Evolutionary conservation across 441 rosid genomes (phyloP).

Genomic region (Pelargonium citronellum): DNA sequence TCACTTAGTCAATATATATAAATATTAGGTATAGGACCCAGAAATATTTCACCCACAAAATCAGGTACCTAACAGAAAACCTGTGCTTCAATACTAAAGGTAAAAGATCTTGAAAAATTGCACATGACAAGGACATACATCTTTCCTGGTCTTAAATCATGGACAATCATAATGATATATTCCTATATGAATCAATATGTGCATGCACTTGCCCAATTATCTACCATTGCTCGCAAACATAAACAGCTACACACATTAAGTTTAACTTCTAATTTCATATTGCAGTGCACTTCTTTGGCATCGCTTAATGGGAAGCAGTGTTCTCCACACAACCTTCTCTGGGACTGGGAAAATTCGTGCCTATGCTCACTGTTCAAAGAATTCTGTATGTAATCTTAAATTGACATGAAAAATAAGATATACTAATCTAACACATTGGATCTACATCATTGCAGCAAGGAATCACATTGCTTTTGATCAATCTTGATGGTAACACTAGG

Average conservation of each 20-base stretch:
- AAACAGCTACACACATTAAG: too few relatives aligned
- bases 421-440: constrained; percentile 18
- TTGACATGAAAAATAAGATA: background rate
- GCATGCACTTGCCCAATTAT: too few relatives aligned
- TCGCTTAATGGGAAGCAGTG: constrained; percentile 69
- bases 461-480: constrained; percentile 58
- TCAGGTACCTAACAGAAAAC: too few relatives aligned
- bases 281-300: constrained; percentile 91
- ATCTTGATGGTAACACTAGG: constrained; percentile 54
- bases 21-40: background rate
- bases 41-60: background rate
- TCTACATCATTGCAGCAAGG: constrained; percentile 54
- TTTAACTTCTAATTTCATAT: constrained; percentile 2
- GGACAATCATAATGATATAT: background rate
- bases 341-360: constrained; percentile 62
- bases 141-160: background rate
- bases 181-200: background rate
- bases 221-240: too few relatives aligned
- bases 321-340: constrained; percentile 52
- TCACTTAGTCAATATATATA: background rate
- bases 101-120: too few relatives aligned
- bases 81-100: too few relatives aligned
- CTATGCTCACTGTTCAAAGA: constrained; percentile 76
- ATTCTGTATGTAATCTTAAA: constrained; percentile 42
- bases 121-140: too few relatives aligned